Evolutionary conservation across 805 yeast genomes (phyloP).

Genomic region (Osmozyma mogii): DNA sequence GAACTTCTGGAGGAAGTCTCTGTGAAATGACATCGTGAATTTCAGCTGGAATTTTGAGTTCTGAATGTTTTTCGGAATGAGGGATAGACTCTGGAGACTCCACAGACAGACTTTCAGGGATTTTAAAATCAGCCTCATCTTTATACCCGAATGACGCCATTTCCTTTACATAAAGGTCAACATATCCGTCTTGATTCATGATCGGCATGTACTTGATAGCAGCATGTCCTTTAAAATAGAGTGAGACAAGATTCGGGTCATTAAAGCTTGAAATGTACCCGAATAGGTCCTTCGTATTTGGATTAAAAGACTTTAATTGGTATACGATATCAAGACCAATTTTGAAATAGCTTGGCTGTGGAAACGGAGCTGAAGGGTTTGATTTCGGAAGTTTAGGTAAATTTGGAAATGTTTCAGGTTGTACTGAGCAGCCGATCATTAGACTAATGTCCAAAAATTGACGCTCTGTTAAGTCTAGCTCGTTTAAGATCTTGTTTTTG

Average conservation of each 20-base stretch:
- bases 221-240: constrained; percentile 61
- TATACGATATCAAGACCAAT: constrained; percentile 32
- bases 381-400: constrained; percentile 41
- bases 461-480: constrained; percentile 50
- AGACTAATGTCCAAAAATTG: constrained; percentile 71
- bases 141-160: constrained; percentile 27
- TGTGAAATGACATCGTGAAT: constrained; percentile 76
- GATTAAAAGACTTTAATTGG: constrained; percentile 22
- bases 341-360: constrained; percentile 33
- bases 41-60: constrained; percentile 58
- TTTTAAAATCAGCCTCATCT: constrained; percentile 12
- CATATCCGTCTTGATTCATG: constrained; percentile 57
- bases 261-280: constrained; percentile 41
- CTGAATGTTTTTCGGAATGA: constrained; percentile 6
- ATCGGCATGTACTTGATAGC: constrained; percentile 70
- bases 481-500: constrained; percentile 47
- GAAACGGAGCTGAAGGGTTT: constrained; percentile 31
- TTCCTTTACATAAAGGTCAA: constrained; percentile 46
- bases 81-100: constrained; percentile 3
- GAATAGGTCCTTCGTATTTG: constrained; percentile 24
- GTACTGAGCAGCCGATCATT: constrained; percentile 72
- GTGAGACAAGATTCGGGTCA: constrained; percentile 37
- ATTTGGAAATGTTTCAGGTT: constrained; percentile 52
- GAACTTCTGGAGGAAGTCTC: constrained; percentile 78
- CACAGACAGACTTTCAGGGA: too few species aligned